Conservation (phyloP, 176 grass and related monocot species). For the Metroxylon sagu region DNA sequence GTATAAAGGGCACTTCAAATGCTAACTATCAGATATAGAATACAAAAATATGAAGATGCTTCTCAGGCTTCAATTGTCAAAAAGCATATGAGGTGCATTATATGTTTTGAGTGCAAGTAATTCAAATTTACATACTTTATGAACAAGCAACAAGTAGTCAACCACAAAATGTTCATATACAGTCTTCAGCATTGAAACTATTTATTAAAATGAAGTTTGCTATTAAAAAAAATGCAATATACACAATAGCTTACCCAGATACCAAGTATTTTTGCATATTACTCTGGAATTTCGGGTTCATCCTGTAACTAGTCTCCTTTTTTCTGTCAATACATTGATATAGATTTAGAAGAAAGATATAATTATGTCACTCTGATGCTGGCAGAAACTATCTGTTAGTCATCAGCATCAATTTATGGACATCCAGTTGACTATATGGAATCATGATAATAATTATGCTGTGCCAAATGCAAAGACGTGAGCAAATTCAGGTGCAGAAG, state of each 20-base stretch:
- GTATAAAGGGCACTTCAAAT: too few species aligned
- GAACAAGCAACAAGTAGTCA: too few species aligned
- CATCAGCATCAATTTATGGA: not conserved
- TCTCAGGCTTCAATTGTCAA: too few species aligned
- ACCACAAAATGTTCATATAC: not conserved
- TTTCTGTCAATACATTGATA: slow-evolving; percentile 39
- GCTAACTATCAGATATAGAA: too few species aligned
- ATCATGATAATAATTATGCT: not conserved
- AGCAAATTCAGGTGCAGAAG: too few species aligned
- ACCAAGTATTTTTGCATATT: slow-evolving; percentile 89
- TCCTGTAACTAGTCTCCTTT: slow-evolving; percentile 72
- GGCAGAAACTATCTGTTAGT: not conserved
- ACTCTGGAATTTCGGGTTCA: slow-evolving; percentile 74
- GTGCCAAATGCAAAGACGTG: too few species aligned
- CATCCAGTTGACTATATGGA: not conserved
- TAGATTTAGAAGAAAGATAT: slow-evolving; percentile 4
- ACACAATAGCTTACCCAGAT: slow-evolving; percentile 37
- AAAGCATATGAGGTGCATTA: too few species aligned
- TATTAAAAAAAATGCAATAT: not conserved
- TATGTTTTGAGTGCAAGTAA: too few species aligned
- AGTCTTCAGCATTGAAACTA: not conserved
- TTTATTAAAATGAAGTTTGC: not conserved
- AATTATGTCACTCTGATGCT: not conserved
- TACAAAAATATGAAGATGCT: too few species aligned
- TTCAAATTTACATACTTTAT: too few species aligned